Evolutionary conservation across 306 rosid species (phyloP).

Genomic region (Carpinus viminea): DNA sequence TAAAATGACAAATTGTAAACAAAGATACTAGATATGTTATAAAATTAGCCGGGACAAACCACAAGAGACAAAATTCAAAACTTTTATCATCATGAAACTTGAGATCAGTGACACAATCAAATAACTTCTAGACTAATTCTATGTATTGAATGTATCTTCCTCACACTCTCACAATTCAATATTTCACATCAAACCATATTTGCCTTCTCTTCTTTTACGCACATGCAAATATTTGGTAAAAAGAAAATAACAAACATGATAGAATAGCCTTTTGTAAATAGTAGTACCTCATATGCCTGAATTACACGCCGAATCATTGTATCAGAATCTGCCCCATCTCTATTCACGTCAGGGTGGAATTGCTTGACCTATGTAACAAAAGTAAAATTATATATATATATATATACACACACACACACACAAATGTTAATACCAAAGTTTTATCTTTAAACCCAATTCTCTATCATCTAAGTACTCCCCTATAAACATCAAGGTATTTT

Average conservation of each 20-base stretch:
- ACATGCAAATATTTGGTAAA: neutral
- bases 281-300: conserved; percentile 71
- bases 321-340: conserved; percentile 52
- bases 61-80: neutral
- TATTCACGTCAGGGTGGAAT: conserved; percentile 80
- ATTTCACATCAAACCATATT: neutral
- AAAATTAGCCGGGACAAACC: neutral
- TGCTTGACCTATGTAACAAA: conserved; percentile 69
- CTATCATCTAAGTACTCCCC: neutral
- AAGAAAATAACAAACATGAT: neutral
- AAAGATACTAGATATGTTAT: neutral
- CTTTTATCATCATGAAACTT: neutral
- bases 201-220: neutral
- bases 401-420: no score
- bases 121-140: neutral
- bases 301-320: conserved; percentile 81
- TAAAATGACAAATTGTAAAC: neutral
- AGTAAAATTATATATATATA: neutral
- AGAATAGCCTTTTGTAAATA: neutral
- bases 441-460: neutral
- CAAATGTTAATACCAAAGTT: neutral
- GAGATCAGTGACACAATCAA: neutral
- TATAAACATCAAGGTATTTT: neutral
- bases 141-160: neutral
- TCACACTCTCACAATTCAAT: neutral